Base-by-base conservation (phyloP, 495 filamentous ascomycete species). In the Clohesyomyces aquaticus region DNA sequence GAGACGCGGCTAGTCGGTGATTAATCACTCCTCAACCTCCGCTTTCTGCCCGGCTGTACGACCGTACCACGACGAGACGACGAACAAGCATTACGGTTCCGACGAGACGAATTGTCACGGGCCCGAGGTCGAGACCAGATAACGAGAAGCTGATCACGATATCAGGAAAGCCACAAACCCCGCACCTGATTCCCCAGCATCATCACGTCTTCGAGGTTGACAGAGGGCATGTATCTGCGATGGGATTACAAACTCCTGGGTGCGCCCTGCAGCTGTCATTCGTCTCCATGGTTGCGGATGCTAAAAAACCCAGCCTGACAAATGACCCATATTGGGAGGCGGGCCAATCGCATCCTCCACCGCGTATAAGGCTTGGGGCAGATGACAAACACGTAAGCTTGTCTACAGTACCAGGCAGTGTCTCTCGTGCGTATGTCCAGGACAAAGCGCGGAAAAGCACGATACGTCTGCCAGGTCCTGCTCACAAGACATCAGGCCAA, bases 31-130 rank as follows among this genome's bases (percentile, higher is more conserved):
- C 32, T 38, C 14, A 38, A 38, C n/a, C 54, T 26, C 54, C 54
- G 54, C 10, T 23, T 57, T 59, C 43, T 49, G 29, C 43, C 21
- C 55, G 42, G n/a, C n/a, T n/a, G n/a, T n/a, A n/a, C n/a, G n/a
- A n/a, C n/a, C n/a, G n/a, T n/a, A n/a, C n/a, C n/a, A n/a, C n/a
- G n/a, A n/a, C n/a, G n/a, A n/a, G n/a, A n/a, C n/a, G n/a, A n/a
- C n/a, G n/a, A n/a, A n/a, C n/a, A n/a, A n/a, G n/a, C n/a, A n/a
- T n/a, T n/a, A n/a, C n/a, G n/a, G n/a, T n/a, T n/a, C n/a, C n/a
- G n/a, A n/a, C n/a, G n/a, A n/a, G n/a, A n/a, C n/a, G n/a, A n/a
- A n/a, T n/a, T n/a, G n/a, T n/a, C n/a, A n/a, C n/a, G n/a, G n/a
- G n/a, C n/a, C n/a, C n/a, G n/a, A n/a, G 32, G 32, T 38, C 32